A percentile compares a stretch with the other conserved stretches of the same genome.
Evolutionary conservation across 23 red algal genomes (phyloP).

Genomic region (Chondrus crispus): DNA sequence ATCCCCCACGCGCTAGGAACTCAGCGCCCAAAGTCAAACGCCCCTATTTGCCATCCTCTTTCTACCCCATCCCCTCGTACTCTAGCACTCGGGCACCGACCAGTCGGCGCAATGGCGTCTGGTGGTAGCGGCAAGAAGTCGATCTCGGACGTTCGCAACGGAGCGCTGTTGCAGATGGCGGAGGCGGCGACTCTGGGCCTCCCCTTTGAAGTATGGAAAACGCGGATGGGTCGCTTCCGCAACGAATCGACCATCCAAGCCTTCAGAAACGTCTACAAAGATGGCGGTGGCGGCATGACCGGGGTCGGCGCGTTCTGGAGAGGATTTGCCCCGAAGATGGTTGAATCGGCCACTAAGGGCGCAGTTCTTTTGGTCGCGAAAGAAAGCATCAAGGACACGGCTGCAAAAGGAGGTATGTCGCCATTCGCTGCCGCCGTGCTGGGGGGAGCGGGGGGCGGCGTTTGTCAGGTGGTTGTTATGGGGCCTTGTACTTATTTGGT

Average conservation of each 20-base stretch:
- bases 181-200: conserved; percentile 95
- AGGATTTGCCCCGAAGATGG: conserved; percentile 86
- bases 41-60: too few relatives aligned
- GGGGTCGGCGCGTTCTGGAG: conserved; percentile 85
- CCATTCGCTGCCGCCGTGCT: conserved; percentile 60
- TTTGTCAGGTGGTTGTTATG: conserved; percentile 83
- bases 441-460: conserved; percentile 81
- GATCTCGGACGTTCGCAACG: conserved; percentile 72
- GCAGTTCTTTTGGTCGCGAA: conserved; percentile 91
- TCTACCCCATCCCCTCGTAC: background rate
- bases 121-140: conserved; percentile 34
- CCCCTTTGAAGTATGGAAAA: conserved; percentile 98
- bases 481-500: conserved; percentile 66
- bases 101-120: background rate
- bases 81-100: background rate
- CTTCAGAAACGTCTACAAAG: conserved; percentile 71
- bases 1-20: too few relatives aligned
- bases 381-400: conserved; percentile 48
- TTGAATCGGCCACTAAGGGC: conserved; percentile 89
- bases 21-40: too few relatives aligned
- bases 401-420: conserved; percentile 30
- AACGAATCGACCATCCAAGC: conserved; percentile 72
- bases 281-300: conserved; percentile 33
- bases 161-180: conserved; percentile 91
- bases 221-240: conserved; percentile 86